Base-by-base conservation (phyloP, 306 rosid species). In the Malus fusca region DNA sequence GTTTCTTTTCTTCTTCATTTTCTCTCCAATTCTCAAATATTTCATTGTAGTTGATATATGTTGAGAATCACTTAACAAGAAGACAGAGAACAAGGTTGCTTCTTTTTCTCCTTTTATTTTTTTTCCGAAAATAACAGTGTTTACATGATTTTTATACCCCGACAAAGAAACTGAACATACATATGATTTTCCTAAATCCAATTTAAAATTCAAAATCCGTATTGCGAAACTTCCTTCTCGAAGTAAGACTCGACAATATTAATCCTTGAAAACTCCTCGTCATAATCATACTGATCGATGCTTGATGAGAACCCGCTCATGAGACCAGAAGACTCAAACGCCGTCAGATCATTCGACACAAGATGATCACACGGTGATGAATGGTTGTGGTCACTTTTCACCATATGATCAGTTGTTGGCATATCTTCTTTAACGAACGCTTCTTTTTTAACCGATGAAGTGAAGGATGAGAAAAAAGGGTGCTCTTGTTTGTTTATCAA, bases 391-490 rank as follows among this genome's bases (percentile, higher is more conserved):
- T 8, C 14, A 3, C 48, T 56, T 56, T 25, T 56, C 12, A n/a
- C n/a, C 5, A 55, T 35, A 78, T 83, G 85, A 74, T 79, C 73
- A 4, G 18, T 3, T 56, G 22, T 8, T 12, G 12, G 37, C 10
- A 35, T 53, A 55, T 68, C 64, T 30, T 35, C 62, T 53, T 37
- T 58, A 67, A 58, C 22, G 37, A 28, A 14, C 40, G 5, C 21
- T 28, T 58, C 56, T 22, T 58, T 15, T 23, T 23, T 30, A 2
- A 71, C 4, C 0, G 26, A 56, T 15, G 68, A 48, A 48, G 53
- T 18, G 56, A 23, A 70, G 14, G 84, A 46, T 40, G 89, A 71
- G 59, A 68, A n/a, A 72, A 58, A 37, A 3, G 64, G 75, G 60
- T 80, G 70, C 7, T 43, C 72, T 30, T 76, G 69, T 62, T 61